Conservation (phyloP, 2,329 filamentous ascomycete species). For the Incumbomyces delicatus region DNA sequence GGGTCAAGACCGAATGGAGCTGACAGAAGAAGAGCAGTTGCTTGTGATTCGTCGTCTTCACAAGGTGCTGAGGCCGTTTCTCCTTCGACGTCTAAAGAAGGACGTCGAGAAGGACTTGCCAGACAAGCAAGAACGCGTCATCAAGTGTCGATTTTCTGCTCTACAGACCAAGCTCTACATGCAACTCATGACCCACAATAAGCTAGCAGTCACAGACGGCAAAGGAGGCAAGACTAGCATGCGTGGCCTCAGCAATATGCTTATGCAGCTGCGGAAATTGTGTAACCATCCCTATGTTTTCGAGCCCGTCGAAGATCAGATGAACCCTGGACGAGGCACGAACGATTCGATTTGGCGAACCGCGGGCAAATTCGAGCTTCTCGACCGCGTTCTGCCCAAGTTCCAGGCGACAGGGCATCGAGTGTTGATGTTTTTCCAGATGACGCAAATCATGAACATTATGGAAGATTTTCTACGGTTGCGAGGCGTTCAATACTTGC, state of each 20-base stretch:
- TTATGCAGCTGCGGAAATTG: slow-evolving; percentile 97
- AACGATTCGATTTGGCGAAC: slow-evolving; percentile 95
- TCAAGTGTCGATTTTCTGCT: slow-evolving; percentile 97
- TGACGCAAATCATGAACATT: slow-evolving; percentile 99
- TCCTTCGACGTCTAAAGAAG: slow-evolving; percentile 96
- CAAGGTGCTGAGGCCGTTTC: slow-evolving; percentile 93
- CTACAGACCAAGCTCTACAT: slow-evolving; percentile 91
- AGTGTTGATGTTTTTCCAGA: slow-evolving; percentile 99
- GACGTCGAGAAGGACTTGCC: slow-evolving; percentile 98
- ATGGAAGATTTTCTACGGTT: slow-evolving; percentile 97
- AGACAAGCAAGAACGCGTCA: slow-evolving; percentile 97
- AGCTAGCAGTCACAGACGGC: slow-evolving; percentile 84
- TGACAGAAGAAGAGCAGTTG: slow-evolving; percentile 98
- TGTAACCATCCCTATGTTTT: slow-evolving; percentile 99
- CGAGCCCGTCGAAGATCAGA: slow-evolving; percentile 93
- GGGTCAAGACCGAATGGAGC: slow-evolving; percentile 95
- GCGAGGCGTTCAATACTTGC: slow-evolving; percentile 73
- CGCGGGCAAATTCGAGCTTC: slow-evolving; percentile 89
- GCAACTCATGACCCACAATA: slow-evolving; percentile 93
- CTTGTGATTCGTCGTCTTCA: slow-evolving; percentile 96
- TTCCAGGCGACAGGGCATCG: slow-evolving; percentile 85
- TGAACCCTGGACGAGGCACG: slow-evolving; percentile 80
- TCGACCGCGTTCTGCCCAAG: slow-evolving; percentile 87
- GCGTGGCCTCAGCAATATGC: slow-evolving; percentile 96
- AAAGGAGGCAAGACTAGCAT: slow-evolving; percentile 92